Base-by-base conservation (phyloP, 768 basidiomycete genomes). In the Lactarius pseudohatsudake region DNA sequence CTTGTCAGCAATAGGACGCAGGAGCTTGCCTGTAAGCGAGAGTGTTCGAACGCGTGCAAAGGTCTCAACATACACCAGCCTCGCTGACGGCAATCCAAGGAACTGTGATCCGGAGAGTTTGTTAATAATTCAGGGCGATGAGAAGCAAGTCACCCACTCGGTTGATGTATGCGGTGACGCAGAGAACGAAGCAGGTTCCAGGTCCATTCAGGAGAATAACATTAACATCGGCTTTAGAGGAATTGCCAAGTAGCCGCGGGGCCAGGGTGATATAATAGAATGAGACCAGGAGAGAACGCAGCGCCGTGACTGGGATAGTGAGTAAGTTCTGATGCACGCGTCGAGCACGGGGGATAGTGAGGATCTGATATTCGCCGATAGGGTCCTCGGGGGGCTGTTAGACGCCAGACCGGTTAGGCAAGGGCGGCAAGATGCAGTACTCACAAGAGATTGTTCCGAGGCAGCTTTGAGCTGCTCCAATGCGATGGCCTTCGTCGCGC, bases 171-270 rank as follows among this genome's bases (percentile, higher is more conserved):
- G 86, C 83, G 0, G 90, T 86, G 18, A 84, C 65, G 65, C 90
- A 92, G 7, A 98, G 80, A 6, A 89, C 79, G 40, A 96, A 86
- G 74, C 93, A 96, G 7, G 96, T 98, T 18, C 97, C 96, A 0
- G 97, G 97, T 1, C 97, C 97, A 75, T 98, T 98, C 34, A 98
- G 77, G 59, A 99, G 78, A 58, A 99, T 79, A 34, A 93, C 78
- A 63, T 98, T 94, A 36, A 93, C 78, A 64, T 98, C 94, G 32
- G 87, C 84, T 72, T 87, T 86, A 4, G 78, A 66, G 11, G 62
- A 57, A 10, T 59, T 70, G 45, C 69, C 72, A 30, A 57, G 67
- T 36, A 59, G 58, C n/a, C 28, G 28, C 5, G 90, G 90, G 2
- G 72, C 66, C 40, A 92, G 56, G 0, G 85, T 82, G 66, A 94